phyloP scores from a whole-genome alignment of 2,329 filamentous ascomycete genomes.

The Aspergillus floridensis region DNA sequence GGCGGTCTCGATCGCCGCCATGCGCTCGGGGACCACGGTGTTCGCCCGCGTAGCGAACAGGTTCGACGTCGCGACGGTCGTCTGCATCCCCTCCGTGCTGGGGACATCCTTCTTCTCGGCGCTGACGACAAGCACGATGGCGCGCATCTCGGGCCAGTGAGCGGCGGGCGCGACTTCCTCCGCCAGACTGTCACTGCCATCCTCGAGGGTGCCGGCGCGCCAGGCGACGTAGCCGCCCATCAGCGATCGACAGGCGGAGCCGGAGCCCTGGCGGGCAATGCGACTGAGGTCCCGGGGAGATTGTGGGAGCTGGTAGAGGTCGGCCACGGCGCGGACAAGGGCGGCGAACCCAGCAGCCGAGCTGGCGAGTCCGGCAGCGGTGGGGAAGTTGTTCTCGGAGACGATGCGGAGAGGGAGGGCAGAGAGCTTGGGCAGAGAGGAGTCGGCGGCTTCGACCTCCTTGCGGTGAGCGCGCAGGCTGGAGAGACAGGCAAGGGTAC shows the following conservation, averaged over 20 bases:
- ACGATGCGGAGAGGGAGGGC: slow-evolving; percentile 77
- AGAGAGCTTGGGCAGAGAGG: slow-evolving; percentile 78
- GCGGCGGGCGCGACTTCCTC: slow-evolving; percentile 82
- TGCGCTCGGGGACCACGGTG: slow-evolving; percentile 75
- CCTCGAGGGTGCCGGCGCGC: slow-evolving; percentile 71
- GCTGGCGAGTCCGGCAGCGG: slow-evolving; percentile 78
- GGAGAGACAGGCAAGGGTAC: slow-evolving; percentile 91
- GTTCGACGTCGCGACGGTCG: slow-evolving; percentile 86
- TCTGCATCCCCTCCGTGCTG: slow-evolving; percentile 93
- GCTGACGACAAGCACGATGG: slow-evolving; percentile 84
- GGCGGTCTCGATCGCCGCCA: slow-evolving; percentile 81
- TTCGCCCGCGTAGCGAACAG: slow-evolving; percentile 76
- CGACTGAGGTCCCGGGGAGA: slow-evolving; percentile 79
- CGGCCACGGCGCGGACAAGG: slow-evolving; percentile 75
- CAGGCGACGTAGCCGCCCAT: slow-evolving; percentile 97
- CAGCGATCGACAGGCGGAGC: slow-evolving; percentile 87
- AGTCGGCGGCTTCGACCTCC: slow-evolving; percentile 68
- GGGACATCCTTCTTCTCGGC: slow-evolving; percentile 95
- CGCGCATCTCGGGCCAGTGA: slow-evolving; percentile 95
- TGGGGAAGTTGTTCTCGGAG: slow-evolving; percentile 98
- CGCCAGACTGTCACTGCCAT: slow-evolving; percentile 84
- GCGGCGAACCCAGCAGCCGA: slow-evolving; percentile 66
- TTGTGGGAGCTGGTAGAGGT: slow-evolving; percentile 83
- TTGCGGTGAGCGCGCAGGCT: slow-evolving; percentile 76
- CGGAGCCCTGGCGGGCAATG: slow-evolving; percentile 90